Base-by-base conservation (phyloP, 2,329 filamentous ascomycete species). In the Penicillium paneum region DNA sequence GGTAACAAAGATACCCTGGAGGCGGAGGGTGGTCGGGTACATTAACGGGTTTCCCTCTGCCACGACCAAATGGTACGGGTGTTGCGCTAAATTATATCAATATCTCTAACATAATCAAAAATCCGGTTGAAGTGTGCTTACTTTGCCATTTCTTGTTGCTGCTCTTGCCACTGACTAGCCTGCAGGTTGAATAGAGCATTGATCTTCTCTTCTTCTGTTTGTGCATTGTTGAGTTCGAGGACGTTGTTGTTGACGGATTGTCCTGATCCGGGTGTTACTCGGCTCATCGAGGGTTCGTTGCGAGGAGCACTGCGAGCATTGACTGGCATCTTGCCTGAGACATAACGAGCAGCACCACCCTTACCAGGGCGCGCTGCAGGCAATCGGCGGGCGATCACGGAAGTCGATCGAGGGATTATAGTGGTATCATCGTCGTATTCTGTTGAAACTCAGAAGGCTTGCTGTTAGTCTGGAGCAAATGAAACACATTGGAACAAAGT, bases 351-450 rank as follows among this genome's bases (percentile, higher is more conserved):
- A 52, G 94, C 95, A 62, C 90, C 85, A 49, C 94, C 95, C 60
- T 91, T 91, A 29, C 94, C 94, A 44, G 87, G 87, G 68, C 92
- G 91, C 49, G 84, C 79, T 7, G 94, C 90, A 3, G 94, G 94
- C 59, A 94, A 81, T 57, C 94, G 86, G 56, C 90, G 87, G 38
- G 92, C 94, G 63, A 97, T 87, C 54, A 99, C 91, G 0, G 91
- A 95, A 2, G 92, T 97, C 17, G 94, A 96, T 66, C 94, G 89
- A 41, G 93, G 90, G 49, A 99, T 96, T 64, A 97, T 92, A n/a
- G 89, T 90, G 0, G 94, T 97, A 71, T 99, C 94, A 78, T 99
- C 94, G 65, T 96, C 90, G 70, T 97, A 97, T 76, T 95, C 94
- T 96, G 68, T 26, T 15, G 51, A 60, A 55, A 44, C 57, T 58